Evolutionary conservation across 495 filamentous ascomycete genomes (phyloP), one percentile per base, ranked within the genome.

Genomic region (Neohortaea acidophila): DNA sequence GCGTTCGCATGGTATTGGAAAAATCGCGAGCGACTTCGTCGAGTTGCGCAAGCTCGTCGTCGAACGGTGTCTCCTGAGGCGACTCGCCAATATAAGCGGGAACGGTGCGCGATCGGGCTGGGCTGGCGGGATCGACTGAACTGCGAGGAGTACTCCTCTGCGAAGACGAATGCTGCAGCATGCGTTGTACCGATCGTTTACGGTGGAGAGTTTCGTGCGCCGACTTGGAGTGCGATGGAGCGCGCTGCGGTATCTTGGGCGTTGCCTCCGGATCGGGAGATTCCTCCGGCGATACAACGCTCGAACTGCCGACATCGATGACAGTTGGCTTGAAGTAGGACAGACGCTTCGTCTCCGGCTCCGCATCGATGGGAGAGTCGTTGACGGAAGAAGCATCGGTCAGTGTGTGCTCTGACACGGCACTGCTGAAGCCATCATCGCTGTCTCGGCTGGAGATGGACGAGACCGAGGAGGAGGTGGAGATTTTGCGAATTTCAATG

Each of bases 21-120:
- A 81, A 83, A 53, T 94, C 85, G 59, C 94, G 89, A 0, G 79
- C 86, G 9, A 96, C 69, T 59, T 84, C 81, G 32, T 76, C 68
- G 3, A 83, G 69, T 52, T 83, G 71, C 22, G 76, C 76, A 26
- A 86, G 63, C 56, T 84, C 81, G n/a, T 67, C 65, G 4, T 75
- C 80, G 51, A 83, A 83, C 9, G 77, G 77, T 43, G 54, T 56
- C 20, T 43, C 29, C 32, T 38, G 36, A 3, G 42, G 32, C 15
- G 56, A 44, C 37, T 57, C 52, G 14, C 47, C 45, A 18, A n/a
- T n/a, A n/a, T n/a, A 49, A 44, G 26, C 24, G n/a, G n/a, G 21
- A 15, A 13, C 17, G 28, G 3, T 30, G 28, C 11, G 3, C 28
- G 36, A 19, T 67, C 57, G n/a, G 28, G 28, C n/a, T 4, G 28